Base-by-base conservation (phyloP, 805 yeast species). In the Saccharomycopsis fermentans region DNA sequence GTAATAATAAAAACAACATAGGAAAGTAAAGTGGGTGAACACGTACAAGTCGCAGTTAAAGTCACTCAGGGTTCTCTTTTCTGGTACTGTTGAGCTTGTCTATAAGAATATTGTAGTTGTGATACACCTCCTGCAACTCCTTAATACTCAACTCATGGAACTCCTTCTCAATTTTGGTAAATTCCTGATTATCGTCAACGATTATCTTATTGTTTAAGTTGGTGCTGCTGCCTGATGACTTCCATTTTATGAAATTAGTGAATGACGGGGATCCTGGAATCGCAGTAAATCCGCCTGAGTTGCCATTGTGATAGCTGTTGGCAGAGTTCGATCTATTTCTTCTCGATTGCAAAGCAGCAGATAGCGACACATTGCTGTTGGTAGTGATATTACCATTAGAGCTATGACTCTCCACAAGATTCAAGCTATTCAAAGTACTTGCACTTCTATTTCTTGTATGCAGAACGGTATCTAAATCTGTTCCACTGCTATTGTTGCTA, bases 241-340 rank as follows among this genome's bases (percentile, higher is more conserved):
- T 54, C 63, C 63, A 61, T 27, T 51, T 34, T 43, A 58, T 58
- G 21, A 58, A 57, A 34, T 47, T 61, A 24, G 40, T 55, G 4
- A 60, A 54, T 4, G 62, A 56, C 21, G 32, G 48, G 24, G 35
- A 29, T n/a, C 54, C 34, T 21, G 21, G 34, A 5, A 58, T 56
- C 16, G 52, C 32, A 43, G 52, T 59, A 21, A 57, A 54, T 27
- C 60, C 43, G 36, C 40, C 56, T 36, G 58, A n/a, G 17, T 24
- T 32, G 17, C 35, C 50, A n/a, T 6, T 27, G 16, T 19, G 27
- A 35, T 40, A 52, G 35, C 59, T 59, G 34, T 55, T 59, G 9
- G 53, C 60, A 6, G 60, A 55, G 32, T 58, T 58, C 12, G 58
- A 57, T 26, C 60, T 26, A 50, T 58, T 58, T 39, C 60, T 43